Percentiles rank a stretch among this genome's conserved stretches.
Evolutionary conservation across 139 green algal genomes (phyloP).

Genomic region (Tetradesmus obliquus): DNA sequence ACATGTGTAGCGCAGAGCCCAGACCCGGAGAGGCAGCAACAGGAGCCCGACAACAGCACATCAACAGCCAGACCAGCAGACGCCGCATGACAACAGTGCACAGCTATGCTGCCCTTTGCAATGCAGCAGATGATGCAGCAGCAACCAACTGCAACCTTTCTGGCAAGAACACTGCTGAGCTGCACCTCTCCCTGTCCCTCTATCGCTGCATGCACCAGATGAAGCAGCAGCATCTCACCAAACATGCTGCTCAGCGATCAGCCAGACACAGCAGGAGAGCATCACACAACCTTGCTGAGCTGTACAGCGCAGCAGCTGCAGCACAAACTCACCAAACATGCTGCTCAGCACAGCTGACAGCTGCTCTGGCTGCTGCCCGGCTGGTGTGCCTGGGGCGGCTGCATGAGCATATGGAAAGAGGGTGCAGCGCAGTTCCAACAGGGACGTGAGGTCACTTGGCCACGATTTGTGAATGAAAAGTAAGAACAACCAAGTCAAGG

Average conservation of each 20-base stretch:
- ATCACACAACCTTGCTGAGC: no score
- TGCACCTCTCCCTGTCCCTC: not conserved
- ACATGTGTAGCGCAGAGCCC: no score
- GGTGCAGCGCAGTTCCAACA: not conserved
- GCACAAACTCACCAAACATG: conserved; percentile 38
- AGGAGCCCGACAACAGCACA: no score
- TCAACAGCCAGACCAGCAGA: not conserved
- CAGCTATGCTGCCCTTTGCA: not conserved
- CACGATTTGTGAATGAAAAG: no score
- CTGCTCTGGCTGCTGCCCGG: not conserved
- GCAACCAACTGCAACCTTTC: no score
- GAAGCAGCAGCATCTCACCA: not conserved
- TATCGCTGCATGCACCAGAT: not conserved
- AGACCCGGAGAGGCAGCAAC: no score
- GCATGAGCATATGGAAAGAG: not conserved
- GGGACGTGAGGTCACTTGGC: no score
- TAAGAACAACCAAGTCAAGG: no score
- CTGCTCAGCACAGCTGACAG: conserved; percentile 24
- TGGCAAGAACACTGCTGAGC: no score
- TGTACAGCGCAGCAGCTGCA: not conserved
- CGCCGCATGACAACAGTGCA: not conserved
- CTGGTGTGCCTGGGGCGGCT: not conserved
- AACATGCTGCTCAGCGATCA: not conserved
- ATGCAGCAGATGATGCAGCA: no score
- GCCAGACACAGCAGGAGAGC: no score